Percentiles rank a stretch among this genome's conserved stretches.
phyloP scores from a whole-genome alignment of 108 stramenopile genomes.

The Nitzschia sp. region DNA sequence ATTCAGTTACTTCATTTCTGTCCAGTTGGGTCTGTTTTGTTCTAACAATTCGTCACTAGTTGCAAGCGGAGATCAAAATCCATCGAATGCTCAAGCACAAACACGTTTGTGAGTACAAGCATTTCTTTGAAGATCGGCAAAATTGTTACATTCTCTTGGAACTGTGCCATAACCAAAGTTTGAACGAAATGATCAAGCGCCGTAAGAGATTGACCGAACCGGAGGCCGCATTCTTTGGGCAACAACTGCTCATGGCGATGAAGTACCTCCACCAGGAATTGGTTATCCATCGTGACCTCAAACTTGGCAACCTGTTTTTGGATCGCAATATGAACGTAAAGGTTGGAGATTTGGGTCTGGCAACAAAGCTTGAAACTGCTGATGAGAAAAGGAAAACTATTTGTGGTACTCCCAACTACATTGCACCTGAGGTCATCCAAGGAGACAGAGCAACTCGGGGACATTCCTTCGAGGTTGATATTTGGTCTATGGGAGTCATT shows the following conservation, averaged over 20 bases:
- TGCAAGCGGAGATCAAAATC: conserved; percentile 98
- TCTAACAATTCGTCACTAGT: conserved; percentile 42
- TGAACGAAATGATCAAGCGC: conserved; percentile 93
- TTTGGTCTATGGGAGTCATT: conserved; percentile 98
- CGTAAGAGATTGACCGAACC: conserved; percentile 87
- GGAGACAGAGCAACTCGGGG: conserved; percentile 83
- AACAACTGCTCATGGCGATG: conserved; percentile 87
- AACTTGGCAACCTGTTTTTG: conserved; percentile 97
- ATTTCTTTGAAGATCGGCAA: conserved; percentile 95
- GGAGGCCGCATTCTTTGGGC: conserved; percentile 77
- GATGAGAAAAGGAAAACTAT: conserved; percentile 94
- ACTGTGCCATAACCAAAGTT: conserved; percentile 94
- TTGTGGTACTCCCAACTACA: conserved; percentile 99
- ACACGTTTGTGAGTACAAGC: conserved; percentile 93
- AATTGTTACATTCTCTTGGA: conserved; percentile 98
- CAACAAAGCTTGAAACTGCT: conserved; percentile 76
- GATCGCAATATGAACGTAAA: conserved; percentile 76
- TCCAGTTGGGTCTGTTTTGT: neutral
- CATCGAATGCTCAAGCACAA: conserved; percentile 92
- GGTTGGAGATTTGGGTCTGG: conserved; percentile 97
- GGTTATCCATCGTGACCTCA: conserved; percentile 98
- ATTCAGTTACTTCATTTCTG: neutral
- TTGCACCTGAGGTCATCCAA: conserved; percentile 98
- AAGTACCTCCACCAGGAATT: conserved; percentile 86
- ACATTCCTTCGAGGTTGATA: conserved; percentile 95